Percentiles rank a stretch among this genome's conserved stretches.
These are phyloP conservation scores for Linum tenue DNA, from an alignment of 345 rosid genomes.

Conservation along the genomic window DNA sequence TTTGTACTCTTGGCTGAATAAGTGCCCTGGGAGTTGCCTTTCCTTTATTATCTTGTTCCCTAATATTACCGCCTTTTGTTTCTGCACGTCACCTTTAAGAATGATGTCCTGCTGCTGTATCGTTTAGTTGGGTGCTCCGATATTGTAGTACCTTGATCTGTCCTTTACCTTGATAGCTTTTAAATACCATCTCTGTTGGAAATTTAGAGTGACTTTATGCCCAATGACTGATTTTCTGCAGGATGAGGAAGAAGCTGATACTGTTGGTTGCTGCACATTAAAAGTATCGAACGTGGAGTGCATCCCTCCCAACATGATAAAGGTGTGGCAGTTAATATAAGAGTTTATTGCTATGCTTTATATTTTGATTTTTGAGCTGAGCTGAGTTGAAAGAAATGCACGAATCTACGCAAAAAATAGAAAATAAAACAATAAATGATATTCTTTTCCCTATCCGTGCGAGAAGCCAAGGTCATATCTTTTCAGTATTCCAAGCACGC, in stretches of 20 bases:
- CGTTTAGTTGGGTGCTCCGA: background rate
- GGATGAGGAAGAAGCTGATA: slow-evolving; percentile 99
- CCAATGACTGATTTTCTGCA: slow-evolving; percentile 24
- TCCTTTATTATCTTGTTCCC: background rate
- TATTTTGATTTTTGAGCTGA: background rate
- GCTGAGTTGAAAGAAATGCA: too few species aligned
- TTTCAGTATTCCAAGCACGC: background rate
- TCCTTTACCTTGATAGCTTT: background rate
- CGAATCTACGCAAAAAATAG: too few species aligned
- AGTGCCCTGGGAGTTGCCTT: background rate
- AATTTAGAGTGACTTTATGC: background rate
- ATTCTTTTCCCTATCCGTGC: too few species aligned
- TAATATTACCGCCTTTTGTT: background rate
- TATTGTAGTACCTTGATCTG: background rate
- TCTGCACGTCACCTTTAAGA: background rate
- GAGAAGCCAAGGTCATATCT: background rate
- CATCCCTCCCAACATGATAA: slow-evolving; percentile 61
- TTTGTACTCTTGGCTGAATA: background rate
- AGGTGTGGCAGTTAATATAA: slow-evolving; percentile 34
- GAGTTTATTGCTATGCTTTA: background rate
- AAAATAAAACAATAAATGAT: too few species aligned
- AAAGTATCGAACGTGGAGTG: slow-evolving; percentile 91
- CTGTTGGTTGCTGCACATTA: slow-evolving; percentile 98
- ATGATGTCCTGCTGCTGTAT: background rate
- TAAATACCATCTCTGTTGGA: background rate